Base-by-base conservation (phyloP, 2,329 filamentous ascomycete genomes). In the Metarhizium robertsii region DNA sequence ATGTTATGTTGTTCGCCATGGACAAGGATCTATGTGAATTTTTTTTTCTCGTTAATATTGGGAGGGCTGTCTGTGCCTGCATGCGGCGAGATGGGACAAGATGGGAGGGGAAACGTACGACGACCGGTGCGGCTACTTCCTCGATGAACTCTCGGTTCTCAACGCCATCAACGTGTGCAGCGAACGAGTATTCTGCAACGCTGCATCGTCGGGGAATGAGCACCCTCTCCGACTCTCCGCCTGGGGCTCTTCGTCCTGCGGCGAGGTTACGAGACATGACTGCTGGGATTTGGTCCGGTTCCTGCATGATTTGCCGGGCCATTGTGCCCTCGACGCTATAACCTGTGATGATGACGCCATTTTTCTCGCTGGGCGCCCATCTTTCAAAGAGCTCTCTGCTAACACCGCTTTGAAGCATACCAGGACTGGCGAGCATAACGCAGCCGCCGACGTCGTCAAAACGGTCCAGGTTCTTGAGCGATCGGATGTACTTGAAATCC, bases 311-410 rank as follows among this genome's bases (percentile, higher is more conserved):
- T 64, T 94, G 85, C 71, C 96, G 92, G 3, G 91, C 94, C 92
- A 99, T 97, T 0, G 94, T 99, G 6, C 94, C 94, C 71, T 99
- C 94, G 7, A 99, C 92, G 58, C 91, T 96, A 74, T 99, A 99
- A 67, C 94, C 94, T 0, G 94, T 99, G 70, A 99, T 96, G 63
- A 99, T 88, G 47, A 99, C 90, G n/a, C 92, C 94, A 66, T 99
- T 99, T 70, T 94, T 92, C 60, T 94, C 88, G 71, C 90, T 95
- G 0, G 94, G 94, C 1, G 92, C 92, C 94, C 94, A 99, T 64
- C 92, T 78, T 74, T 99, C 94, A 4, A 99, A 80, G 10, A 99
- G 76, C 68, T 96, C 90, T 68, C 94, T 81, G 65, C 91, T 96
- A 18, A 96, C 92, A 52, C 94, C 94, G 56, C 92, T 97, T 68